These are phyloP conservation scores for Xylaria sp. DNA, from an alignment of 2,329 filamentous ascomycete genomes.

Conservation along the genomic window DNA sequence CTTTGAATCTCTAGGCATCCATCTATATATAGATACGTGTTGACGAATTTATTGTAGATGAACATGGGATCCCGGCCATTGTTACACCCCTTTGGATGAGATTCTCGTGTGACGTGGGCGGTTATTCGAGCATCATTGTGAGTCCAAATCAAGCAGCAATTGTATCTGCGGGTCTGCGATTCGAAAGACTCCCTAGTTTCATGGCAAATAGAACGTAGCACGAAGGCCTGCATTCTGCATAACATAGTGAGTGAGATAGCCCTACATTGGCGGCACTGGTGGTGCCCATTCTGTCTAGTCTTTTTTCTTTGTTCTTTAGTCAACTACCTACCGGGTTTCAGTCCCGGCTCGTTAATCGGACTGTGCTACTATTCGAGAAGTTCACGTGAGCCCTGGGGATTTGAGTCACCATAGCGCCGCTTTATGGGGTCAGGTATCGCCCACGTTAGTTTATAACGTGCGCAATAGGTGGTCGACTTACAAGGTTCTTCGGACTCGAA, in stretches of 20 bases:
- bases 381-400: too few species aligned
- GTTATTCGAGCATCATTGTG: not conserved
- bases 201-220: not conserved
- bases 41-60: too few species aligned
- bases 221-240: not conserved
- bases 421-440: not conserved
- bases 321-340: too few species aligned
- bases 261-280: conserved; percentile 2
- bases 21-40: too few species aligned
- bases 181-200: not conserved
- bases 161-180: not conserved
- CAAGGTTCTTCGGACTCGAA: conserved; percentile 18
- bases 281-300: not conserved
- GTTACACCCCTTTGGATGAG: conserved; percentile 6
- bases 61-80: conserved; percentile 3
- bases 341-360: too few species aligned
- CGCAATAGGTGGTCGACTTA: conserved; percentile 1
- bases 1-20: not conserved
- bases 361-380: too few species aligned
- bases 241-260: not conserved
- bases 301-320: not conserved
- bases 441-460: not conserved
- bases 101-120: not conserved
- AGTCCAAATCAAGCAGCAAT: not conserved
- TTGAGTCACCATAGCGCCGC: conserved; percentile 9